Evolutionary conservation across 2,329 filamentous ascomycete genomes (phyloP), one percentile per base, ranked within the genome.

Genomic region (Botrytis fragariae): DNA sequence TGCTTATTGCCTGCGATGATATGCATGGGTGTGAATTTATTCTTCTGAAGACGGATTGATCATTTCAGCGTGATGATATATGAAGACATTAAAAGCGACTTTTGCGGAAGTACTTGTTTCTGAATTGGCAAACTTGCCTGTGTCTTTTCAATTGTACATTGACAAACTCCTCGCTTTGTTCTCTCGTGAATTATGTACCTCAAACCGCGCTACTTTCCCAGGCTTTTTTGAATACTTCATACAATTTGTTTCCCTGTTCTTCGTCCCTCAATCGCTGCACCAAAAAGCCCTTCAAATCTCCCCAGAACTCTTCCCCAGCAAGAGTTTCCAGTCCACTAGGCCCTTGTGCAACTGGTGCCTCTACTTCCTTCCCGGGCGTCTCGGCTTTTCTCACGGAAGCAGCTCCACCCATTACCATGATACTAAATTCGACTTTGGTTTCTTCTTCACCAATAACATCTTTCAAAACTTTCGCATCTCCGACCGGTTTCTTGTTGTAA

Each of bases 321-420:
- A 97, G 80, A 32, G 92, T 87, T 42, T 88, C 87, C 71, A 83
- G 83, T 4, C 87, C 88, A 77, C 87, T 89, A n/a, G 85, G 82
- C 4, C 84, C 86, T 76, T 87, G 85, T 71, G 87, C 87, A 60
- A 84, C 85, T 63, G 83, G 83, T 14, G 81, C 77, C 60, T 79
- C 77, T 5, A 76, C 74, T 63, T 77, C 79, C 68, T 79, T 78
- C 73, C 80, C 79, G 72, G 83, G 83, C 39, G 76, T 79, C 68
- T 80, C 78, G 69, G 80, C 78, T 73, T 83, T 84, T 45, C 83
- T 83, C 57, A 84, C 78, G n/a, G 83, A 81, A 37, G 84, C 83
- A 35, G 86, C 89, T 22, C 93, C 94, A 4, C 92, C 93, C 81
- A 97, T 89, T 32, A 98, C 87, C 94, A 98, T 98, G 72, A 98